These are phyloP conservation scores for Metschnikowia colocasiae DNA, from an alignment of 805 yeast species.

Conservation along the genomic window DNA sequence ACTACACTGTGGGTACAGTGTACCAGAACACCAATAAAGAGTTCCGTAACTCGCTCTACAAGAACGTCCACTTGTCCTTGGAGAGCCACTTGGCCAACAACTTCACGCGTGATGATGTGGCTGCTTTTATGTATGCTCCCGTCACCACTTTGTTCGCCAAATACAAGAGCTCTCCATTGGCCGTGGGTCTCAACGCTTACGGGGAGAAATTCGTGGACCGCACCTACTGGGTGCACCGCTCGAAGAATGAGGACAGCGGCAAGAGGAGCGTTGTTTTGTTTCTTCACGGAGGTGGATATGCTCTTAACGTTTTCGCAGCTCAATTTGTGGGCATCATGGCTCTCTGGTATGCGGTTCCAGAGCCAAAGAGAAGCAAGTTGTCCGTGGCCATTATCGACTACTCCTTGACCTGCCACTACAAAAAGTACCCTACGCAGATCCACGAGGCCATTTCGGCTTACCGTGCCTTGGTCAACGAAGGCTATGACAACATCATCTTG, in stretches of 20 bases:
- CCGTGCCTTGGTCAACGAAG: conserved; percentile 13
- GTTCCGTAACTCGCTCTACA: conserved; percentile 27
- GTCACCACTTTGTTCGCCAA: conserved; percentile 17
- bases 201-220: conserved; percentile 15
- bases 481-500: conserved; percentile 13
- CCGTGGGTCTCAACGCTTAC: conserved; percentile 11
- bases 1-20: conserved; percentile 33
- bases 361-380: conserved; percentile 12
- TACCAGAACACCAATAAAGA: conserved; percentile 27
- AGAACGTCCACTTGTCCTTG: conserved; percentile 27
- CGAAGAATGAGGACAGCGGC: conserved; percentile 1
- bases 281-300: conserved; percentile 28
- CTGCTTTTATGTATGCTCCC: conserved; percentile 21
- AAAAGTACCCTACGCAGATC: conserved; percentile 26
- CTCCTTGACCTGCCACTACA: conserved; percentile 21
- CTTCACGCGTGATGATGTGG: conserved; percentile 22
- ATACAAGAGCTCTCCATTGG: conserved; percentile 14
- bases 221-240: conserved; percentile 17
- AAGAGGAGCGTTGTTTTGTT: conserved; percentile 20
- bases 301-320: conserved; percentile 20
- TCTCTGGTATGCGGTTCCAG: conserved; percentile 21
- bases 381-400: conserved; percentile 24
- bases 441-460: conserved; percentile 20
- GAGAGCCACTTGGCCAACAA: conserved; percentile 26
- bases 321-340: conserved; percentile 25